Conservation (phyloP, 371 early-diverging fungal species). For the Zancudomyces culisetae region DNA sequence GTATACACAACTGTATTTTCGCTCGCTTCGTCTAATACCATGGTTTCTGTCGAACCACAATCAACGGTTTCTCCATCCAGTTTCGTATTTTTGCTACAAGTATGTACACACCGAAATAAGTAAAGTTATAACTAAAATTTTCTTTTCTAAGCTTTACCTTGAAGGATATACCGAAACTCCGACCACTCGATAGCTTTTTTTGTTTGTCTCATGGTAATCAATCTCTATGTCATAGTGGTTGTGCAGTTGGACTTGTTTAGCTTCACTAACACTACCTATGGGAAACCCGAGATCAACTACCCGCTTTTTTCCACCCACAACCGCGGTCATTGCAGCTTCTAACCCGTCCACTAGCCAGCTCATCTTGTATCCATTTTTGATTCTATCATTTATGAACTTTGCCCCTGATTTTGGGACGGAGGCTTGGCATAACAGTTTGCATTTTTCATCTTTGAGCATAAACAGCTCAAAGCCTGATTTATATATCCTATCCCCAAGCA, state of each 20-base stretch:
- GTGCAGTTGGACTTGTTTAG: conserved; percentile 29
- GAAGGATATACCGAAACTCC: conserved; percentile 60
- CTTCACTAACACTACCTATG: conserved; percentile 27
- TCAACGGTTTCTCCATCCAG: conserved; percentile 18
- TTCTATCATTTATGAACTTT: conserved; percentile 64
- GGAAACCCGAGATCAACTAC: conserved; percentile 66
- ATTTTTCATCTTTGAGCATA: conserved; percentile 33
- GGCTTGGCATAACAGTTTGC: conserved; percentile 44
- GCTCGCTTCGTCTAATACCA: conserved; percentile 29
- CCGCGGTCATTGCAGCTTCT: conserved; percentile 54
- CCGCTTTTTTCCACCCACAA: conserved; percentile 32
- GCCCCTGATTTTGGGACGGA: conserved; percentile 49
- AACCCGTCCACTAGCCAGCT: conserved; percentile 84
- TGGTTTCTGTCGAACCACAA: conserved; percentile 24
- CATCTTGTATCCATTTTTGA: conserved; percentile 57
- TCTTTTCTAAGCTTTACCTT: background rate
- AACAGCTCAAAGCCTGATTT: conserved; percentile 53
- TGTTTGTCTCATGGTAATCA: conserved; percentile 49
- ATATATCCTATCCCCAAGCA: conserved; percentile 92
- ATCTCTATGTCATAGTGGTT: conserved; percentile 81
- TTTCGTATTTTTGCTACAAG: conserved; percentile 32
- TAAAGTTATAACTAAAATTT: background rate
- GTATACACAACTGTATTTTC: conserved; percentile 48
- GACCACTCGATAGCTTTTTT: conserved; percentile 57
- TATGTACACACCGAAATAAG: background rate